Evolutionary conservation across 129 eudicot species (phyloP).

Genomic region (Centrapalus pauciflorus): DNA sequence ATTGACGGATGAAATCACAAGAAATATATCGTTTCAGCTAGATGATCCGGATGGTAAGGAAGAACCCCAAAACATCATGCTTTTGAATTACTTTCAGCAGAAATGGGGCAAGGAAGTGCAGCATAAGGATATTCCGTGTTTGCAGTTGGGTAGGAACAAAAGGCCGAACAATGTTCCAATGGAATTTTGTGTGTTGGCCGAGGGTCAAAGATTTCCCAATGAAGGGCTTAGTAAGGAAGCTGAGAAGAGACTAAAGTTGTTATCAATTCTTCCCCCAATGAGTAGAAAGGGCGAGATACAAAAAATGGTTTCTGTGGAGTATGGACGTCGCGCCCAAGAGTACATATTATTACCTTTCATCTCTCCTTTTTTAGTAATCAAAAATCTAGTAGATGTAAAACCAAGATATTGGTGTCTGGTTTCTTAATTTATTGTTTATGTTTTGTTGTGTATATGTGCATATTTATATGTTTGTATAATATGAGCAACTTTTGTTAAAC

Average conservation of each 20-base stretch:
- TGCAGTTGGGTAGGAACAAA: conserved; percentile 43
- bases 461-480: background rate
- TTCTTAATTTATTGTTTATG: too few species aligned
- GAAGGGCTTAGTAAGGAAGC: conserved; percentile 37
- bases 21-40: conserved; percentile 29
- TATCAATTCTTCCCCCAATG: conserved; percentile 45
- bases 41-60: conserved; percentile 46
- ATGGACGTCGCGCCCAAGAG: conserved; percentile 56
- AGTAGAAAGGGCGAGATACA: conserved; percentile 38
- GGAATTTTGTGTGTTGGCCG: conserved; percentile 66
- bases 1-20: conserved; percentile 30
- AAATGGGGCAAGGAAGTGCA: conserved; percentile 39
- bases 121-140: conserved; percentile 47
- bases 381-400: too few species aligned
- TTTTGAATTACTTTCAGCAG: conserved; percentile 45
- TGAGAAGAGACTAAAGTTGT: conserved; percentile 27
- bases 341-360: conserved; percentile 26
- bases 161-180: conserved; percentile 49
- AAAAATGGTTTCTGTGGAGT: conserved; percentile 42
- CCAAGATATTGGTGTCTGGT: too few species aligned
- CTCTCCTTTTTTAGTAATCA: background rate
- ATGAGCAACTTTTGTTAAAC: background rate
- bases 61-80: conserved; percentile 11
- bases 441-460: background rate
- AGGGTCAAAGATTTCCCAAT: conserved; percentile 54